Evolutionary conservation across 441 rosid genomes (phyloP).

Genomic region (Corymbia citriodora): DNA sequence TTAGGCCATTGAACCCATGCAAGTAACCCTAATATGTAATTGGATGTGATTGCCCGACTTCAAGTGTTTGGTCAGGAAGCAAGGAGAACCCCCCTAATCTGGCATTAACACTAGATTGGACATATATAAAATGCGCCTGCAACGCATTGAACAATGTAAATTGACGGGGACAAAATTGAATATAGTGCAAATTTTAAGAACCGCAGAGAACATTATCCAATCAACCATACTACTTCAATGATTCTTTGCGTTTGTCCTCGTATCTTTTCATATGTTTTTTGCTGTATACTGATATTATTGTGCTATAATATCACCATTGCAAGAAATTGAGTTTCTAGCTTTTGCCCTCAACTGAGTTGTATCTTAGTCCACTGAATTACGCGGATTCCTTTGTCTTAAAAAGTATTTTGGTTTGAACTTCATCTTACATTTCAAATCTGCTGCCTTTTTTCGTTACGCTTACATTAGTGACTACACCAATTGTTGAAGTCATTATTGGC

Average conservation of each 20-base stretch:
- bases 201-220: neutral
- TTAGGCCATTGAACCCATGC: neutral
- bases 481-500: neutral
- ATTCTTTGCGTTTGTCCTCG: neutral
- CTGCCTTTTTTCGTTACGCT: neutral
- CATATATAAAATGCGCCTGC: neutral
- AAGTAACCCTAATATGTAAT: neutral
- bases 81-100: neutral
- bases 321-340: neutral
- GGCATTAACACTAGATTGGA: neutral
- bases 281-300: neutral
- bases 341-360: neutral
- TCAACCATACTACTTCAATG: neutral
- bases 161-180: neutral
- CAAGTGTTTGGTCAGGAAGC: neutral
- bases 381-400: neutral
- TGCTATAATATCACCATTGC: neutral
- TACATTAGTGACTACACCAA: neutral
- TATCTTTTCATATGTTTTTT: neutral
- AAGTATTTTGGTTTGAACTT: neutral
- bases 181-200: neutral
- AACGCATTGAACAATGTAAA: neutral
- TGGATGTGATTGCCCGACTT: neutral
- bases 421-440: neutral
- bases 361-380: neutral